Percentiles rank a stretch among this genome's conserved stretches.
These are phyloP conservation scores for Asterophora lycoperdoides DNA, from an alignment of 768 basidiomycete species.

Conservation along the genomic window DNA sequence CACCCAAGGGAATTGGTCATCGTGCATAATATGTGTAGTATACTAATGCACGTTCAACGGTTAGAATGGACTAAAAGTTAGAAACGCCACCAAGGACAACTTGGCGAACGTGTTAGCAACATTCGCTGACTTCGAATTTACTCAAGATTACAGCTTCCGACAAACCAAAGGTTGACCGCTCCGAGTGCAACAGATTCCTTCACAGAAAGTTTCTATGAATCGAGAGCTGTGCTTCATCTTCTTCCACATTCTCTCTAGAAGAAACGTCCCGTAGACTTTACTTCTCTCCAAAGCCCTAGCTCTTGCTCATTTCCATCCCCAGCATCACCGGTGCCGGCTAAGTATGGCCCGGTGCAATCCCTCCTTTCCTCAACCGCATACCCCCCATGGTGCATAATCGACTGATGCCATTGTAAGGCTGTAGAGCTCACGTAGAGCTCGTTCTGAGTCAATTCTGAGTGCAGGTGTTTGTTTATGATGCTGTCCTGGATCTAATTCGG, in stretches of 20 bases:
- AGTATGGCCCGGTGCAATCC: too few relatives aligned
- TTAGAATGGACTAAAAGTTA: background rate
- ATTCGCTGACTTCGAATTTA: conserved; percentile 1
- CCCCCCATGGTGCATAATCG: background rate
- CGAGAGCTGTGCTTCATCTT: background rate
- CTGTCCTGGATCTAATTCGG: conserved; percentile 15
- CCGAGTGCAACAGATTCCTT: background rate
- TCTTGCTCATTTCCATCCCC: background rate
- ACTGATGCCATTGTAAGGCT: background rate
- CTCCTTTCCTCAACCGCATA: too few relatives aligned
- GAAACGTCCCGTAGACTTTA: background rate
- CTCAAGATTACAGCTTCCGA: background rate
- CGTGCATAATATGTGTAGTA: too few relatives aligned
- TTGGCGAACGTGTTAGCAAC: too few relatives aligned
- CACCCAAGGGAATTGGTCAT: background rate
- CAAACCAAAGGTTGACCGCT: background rate
- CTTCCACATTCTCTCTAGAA: background rate
- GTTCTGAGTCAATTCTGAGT: background rate
- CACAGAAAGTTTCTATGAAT: background rate
- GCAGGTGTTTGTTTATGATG: conserved; percentile 1
- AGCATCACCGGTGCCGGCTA: too few relatives aligned
- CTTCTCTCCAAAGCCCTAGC: background rate
- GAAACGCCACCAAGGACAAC: background rate
- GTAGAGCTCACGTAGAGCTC: too few relatives aligned
- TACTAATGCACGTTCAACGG: background rate